Conservation (phyloP, 176 grass and related monocot species). For the Pontederia crassipes region DNA sequence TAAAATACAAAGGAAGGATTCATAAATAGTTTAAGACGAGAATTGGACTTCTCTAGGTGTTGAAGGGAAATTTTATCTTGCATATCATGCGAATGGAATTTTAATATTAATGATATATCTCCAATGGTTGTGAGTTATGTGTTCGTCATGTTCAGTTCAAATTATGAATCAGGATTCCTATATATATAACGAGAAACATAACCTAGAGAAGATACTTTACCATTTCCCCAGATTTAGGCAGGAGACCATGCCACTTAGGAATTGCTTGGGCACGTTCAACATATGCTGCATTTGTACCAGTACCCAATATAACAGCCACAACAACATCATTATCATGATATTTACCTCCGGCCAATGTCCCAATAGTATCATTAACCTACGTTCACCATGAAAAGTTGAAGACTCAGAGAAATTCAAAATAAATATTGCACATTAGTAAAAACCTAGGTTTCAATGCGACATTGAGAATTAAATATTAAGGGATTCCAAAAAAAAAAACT, state of each 20-base stretch:
- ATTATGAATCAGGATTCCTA: too few species aligned
- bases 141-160: too few species aligned
- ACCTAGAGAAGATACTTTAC: constrained; percentile 18
- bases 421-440: too few species aligned
- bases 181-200: background rate
- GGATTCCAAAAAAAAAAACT: too few species aligned
- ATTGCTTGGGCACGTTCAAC: constrained; percentile 52
- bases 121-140: too few species aligned
- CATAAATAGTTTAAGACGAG: background rate
- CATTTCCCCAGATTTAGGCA: constrained; percentile 58
- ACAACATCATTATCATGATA: constrained; percentile 55
- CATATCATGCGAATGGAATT: background rate
- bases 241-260: constrained; percentile 53
- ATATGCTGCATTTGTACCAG: constrained; percentile 77
- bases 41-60: too few species aligned
- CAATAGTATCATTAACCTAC: constrained; percentile 59
- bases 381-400: background rate
- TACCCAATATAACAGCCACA: constrained; percentile 70
- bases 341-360: constrained; percentile 51
- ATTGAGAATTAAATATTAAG: too few species aligned
- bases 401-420: background rate
- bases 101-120: too few species aligned
- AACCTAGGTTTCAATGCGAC: too few species aligned
- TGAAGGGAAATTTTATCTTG: too few species aligned
- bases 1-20: constrained; percentile 13